Percentiles rank a stretch among this genome's conserved stretches.
Evolutionary conservation across 805 yeast species (phyloP).

Genomic region (Metschnikowia hibisci): DNA sequence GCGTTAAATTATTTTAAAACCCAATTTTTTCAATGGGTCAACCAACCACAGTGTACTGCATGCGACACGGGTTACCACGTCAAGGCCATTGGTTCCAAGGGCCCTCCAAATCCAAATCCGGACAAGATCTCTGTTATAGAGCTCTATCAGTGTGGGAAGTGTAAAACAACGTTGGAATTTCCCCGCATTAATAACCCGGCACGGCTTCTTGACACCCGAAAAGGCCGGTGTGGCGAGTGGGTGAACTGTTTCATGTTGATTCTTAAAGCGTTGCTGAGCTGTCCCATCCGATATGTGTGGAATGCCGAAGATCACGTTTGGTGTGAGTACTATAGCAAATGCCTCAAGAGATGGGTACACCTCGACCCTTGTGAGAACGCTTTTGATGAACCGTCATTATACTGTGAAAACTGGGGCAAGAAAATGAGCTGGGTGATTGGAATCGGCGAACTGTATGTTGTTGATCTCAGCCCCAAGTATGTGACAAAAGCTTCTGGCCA

Average conservation of each 20-base stretch:
- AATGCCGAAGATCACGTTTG: conserved; percentile 93
- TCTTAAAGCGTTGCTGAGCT: conserved; percentile 53
- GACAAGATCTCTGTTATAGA: conserved; percentile 58
- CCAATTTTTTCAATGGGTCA: conserved; percentile 81
- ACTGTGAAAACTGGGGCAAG: conserved; percentile 87
- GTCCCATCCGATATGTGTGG: conserved; percentile 64
- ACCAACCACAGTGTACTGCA: conserved; percentile 54
- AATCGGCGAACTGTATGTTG: conserved; percentile 53
- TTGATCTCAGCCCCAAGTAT: conserved; percentile 71
- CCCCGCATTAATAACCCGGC: conserved; percentile 74
- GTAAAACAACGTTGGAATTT: conserved; percentile 50
- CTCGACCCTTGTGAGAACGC: conserved; percentile 85
- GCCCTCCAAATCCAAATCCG: conserved; percentile 35
- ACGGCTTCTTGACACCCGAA: conserved; percentile 54
- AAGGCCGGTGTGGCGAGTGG: conserved; percentile 96
- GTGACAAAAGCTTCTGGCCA: conserved; percentile 37
- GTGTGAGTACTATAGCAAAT: conserved; percentile 79
- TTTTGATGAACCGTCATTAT: conserved; percentile 74
- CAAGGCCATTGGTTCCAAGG: conserved; percentile 29
- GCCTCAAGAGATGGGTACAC: conserved; percentile 74
- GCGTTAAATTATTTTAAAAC: conserved; percentile 53
- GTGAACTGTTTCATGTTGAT: conserved; percentile 76
- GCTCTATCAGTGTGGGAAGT: conserved; percentile 54
- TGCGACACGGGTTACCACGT: conserved; percentile 49
- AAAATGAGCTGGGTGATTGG: conserved; percentile 87